Evolutionary conservation across 805 yeast species (phyloP).

Genomic region (Yarrowia sp.): DNA sequence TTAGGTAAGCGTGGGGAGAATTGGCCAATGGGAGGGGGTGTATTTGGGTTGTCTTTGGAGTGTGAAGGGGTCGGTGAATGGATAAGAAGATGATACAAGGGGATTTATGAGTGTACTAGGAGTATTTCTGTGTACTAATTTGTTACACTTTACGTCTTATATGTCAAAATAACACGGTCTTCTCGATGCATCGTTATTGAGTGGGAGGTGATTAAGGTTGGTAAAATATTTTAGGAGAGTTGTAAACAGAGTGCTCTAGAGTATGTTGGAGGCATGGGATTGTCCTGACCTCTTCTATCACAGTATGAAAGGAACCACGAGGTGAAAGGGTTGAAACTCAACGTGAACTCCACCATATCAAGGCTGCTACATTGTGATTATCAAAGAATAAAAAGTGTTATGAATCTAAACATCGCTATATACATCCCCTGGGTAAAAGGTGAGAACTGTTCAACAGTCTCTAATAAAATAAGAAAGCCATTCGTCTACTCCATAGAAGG

Average conservation of each 20-base stretch:
- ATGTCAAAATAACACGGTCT: too few relatives aligned
- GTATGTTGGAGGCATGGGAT: not conserved
- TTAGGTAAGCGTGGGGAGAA: slow-evolving; percentile 1
- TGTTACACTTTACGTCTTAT: too few relatives aligned
- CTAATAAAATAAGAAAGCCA: too few relatives aligned
- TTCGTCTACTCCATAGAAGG: not conserved
- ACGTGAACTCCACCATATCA: too few relatives aligned
- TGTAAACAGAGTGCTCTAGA: not conserved
- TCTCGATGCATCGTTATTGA: too few relatives aligned
- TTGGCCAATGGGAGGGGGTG: slow-evolving; percentile 29
- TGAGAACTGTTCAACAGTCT: too few relatives aligned
- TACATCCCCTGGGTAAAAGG: slow-evolving; percentile 10
- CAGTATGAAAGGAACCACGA: too few relatives aligned
- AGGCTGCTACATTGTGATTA: too few relatives aligned
- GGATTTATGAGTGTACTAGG: too few relatives aligned
- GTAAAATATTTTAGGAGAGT: not conserved
- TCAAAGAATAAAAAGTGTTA: too few relatives aligned
- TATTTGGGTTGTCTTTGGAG: not conserved
- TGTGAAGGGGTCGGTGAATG: not conserved
- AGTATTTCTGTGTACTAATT: not conserved
- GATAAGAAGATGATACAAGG: not conserved
- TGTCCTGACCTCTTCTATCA: too few relatives aligned
- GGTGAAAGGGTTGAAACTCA: too few relatives aligned
- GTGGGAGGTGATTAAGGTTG: not conserved
- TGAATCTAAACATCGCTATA: slow-evolving; percentile 16